Conservation (phyloP, 73 alveolate species). For the Paramecium biaurelia region DNA sequence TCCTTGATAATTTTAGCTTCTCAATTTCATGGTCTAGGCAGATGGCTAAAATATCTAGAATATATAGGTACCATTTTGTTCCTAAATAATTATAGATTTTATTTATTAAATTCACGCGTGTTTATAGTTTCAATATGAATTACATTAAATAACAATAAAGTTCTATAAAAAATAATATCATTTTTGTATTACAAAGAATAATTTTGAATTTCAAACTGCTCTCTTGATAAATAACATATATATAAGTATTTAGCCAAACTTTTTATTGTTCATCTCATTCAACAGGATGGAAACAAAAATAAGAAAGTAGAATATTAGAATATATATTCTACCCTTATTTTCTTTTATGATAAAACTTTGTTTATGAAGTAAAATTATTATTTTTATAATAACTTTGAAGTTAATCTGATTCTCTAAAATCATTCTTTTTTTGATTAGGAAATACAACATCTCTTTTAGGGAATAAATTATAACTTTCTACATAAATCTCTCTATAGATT, state of each 20-base stretch:
- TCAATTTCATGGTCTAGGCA: slow-evolving; percentile 68
- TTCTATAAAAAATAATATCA: neutral
- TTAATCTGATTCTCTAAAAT: too few relatives aligned
- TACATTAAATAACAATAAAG: neutral
- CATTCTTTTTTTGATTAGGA: too few relatives aligned
- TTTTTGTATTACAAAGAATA: too few relatives aligned
- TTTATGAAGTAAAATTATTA: neutral
- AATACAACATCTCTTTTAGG: too few relatives aligned
- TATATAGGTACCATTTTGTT: neutral
- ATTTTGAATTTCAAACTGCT: neutral
- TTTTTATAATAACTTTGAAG: neutral
- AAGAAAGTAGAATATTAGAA: neutral
- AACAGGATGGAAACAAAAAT: too few relatives aligned
- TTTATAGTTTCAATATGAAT: neutral
- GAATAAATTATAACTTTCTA: too few relatives aligned
- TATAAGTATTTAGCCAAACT: too few relatives aligned
- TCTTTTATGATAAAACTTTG: neutral
- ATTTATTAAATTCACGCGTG: slow-evolving; percentile 33
- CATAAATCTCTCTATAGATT: too few relatives aligned
- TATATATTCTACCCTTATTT: too few relatives aligned
- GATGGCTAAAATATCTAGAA: slow-evolving; percentile 6
- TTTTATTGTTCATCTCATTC: too few relatives aligned
- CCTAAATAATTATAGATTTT: neutral
- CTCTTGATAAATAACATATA: neutral
- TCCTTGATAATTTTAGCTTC: slow-evolving; percentile 77